Percentiles rank a stretch among this genome's conserved stretches.
Evolutionary conservation across 495 filamentous ascomycete species (phyloP).

Genomic region (Astrothelium macrocarpum): DNA sequence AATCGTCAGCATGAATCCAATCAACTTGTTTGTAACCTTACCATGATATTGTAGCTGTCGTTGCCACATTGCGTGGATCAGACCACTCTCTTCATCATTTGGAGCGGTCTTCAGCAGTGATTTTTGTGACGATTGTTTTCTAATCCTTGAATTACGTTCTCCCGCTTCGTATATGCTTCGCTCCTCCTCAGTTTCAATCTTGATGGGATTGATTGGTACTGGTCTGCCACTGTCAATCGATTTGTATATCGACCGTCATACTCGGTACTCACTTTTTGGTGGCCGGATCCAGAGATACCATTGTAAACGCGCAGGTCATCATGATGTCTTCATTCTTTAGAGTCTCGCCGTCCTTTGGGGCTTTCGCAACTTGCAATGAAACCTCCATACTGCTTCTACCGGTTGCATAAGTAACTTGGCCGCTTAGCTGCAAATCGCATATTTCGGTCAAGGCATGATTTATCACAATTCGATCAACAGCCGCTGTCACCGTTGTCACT

Average conservation of each 20-base stretch:
- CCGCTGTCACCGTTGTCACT: conserved; percentile 73
- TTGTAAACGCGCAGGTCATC: conserved; percentile 75
- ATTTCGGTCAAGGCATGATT: conserved; percentile 64
- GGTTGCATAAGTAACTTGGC: conserved; percentile 71
- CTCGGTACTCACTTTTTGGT: conserved; percentile 53
- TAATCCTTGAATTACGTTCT: conserved; percentile 63
- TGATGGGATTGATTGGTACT: conserved; percentile 47
- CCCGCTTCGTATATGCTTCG: conserved; percentile 56
- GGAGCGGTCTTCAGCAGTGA: conserved; percentile 63
- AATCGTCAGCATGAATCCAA: neutral
- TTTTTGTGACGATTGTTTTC: conserved; percentile 54
- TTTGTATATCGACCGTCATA: conserved; percentile 3
- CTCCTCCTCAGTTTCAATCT: conserved; percentile 63
- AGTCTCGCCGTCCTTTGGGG: conserved; percentile 43
- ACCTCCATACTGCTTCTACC: conserved; percentile 76
- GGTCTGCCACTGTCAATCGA: conserved; percentile 31
- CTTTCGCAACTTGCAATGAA: conserved; percentile 63
- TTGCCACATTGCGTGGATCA: conserved; percentile 76
- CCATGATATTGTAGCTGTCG: conserved; percentile 57
- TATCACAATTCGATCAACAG: conserved; percentile 70
- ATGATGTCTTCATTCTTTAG: conserved; percentile 59
- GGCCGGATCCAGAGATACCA: conserved; percentile 66
- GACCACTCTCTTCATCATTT: conserved; percentile 63
- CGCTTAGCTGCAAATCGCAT: conserved; percentile 70
- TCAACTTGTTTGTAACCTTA: conserved; percentile 20